Evolutionary conservation across 805 yeast species (phyloP).

Genomic region (Ogataea nonfermentans): DNA sequence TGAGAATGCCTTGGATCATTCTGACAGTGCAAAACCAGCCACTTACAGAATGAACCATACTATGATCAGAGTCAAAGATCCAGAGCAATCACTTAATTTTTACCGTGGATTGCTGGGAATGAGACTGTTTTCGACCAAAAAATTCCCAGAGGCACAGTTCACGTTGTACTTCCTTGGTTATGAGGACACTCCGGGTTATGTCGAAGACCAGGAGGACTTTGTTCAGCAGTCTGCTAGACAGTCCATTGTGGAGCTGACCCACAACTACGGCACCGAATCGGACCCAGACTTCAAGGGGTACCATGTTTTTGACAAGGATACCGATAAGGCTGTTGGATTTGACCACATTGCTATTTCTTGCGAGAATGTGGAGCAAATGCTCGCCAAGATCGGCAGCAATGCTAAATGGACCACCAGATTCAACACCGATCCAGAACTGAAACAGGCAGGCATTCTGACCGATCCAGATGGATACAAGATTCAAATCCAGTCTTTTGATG

Average conservation of each 20-base stretch:
- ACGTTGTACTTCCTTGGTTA: slow-evolving; percentile 85
- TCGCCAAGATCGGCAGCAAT: slow-evolving; percentile 47
- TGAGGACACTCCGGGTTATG: slow-evolving; percentile 43
- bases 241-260: slow-evolving; percentile 84
- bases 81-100: slow-evolving; percentile 68
- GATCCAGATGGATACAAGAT: slow-evolving; percentile 93
- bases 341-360: slow-evolving; percentile 81
- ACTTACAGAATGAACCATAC: slow-evolving; percentile 74
- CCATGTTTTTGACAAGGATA: slow-evolving; percentile 70
- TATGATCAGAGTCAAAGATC: slow-evolving; percentile 92
- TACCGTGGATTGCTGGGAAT: slow-evolving; percentile 80
- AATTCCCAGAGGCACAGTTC: slow-evolving; percentile 70
- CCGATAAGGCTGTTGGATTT: slow-evolving; percentile 64
- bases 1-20: slow-evolving; percentile 48
- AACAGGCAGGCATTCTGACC: slow-evolving; percentile 64
- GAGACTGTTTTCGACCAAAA: slow-evolving; percentile 59
- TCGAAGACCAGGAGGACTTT: slow-evolving; percentile 41
- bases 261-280: slow-evolving; percentile 92
- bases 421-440: slow-evolving; percentile 50
- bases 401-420: slow-evolving; percentile 57
- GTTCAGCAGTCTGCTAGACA: slow-evolving; percentile 46
- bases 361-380: slow-evolving; percentile 56
- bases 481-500: slow-evolving; percentile 49
- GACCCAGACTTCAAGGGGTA: slow-evolving; percentile 70
- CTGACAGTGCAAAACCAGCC: slow-evolving; percentile 38